Evolutionary conservation across 805 yeast genomes (phyloP).

Genomic region (Metschnikowia reukaufii): DNA sequence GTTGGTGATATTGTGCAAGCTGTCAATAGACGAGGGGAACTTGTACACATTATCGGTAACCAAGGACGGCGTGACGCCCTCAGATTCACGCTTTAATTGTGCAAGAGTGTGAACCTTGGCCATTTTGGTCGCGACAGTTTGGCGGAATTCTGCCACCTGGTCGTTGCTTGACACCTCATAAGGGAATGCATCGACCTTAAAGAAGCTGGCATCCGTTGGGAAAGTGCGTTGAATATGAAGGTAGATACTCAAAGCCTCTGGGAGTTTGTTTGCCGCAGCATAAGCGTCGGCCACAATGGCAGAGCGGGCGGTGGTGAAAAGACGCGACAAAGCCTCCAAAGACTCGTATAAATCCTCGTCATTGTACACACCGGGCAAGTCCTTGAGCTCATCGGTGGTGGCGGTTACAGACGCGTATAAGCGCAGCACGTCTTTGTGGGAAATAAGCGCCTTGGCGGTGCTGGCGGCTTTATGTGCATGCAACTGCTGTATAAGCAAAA

Average conservation of each 20-base stretch:
- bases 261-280: constrained; percentile 37
- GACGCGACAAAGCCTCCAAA: constrained; percentile 49
- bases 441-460: constrained; percentile 2
- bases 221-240: constrained; percentile 24
- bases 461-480: constrained; percentile 15
- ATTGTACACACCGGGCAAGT: constrained; percentile 89
- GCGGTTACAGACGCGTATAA: constrained; percentile 51
- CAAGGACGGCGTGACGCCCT: constrained; percentile 16
- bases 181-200: constrained; percentile 41
- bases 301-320: constrained; percentile 47
- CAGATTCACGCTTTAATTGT: constrained; percentile 38
- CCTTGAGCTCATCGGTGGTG: constrained; percentile 60
- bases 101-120: constrained; percentile 46
- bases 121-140: constrained; percentile 19
- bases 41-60: constrained; percentile 47
- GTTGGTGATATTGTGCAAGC: constrained; percentile 23
- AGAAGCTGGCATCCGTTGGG: constrained; percentile 18
- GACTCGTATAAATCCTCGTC: constrained; percentile 67
- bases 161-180: constrained; percentile 41
- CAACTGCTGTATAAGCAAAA: constrained; percentile 43
- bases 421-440: constrained; percentile 45
- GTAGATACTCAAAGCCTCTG: constrained; percentile 49
- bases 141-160: constrained; percentile 27
- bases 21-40: constrained; percentile 34
- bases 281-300: constrained; percentile 47